phyloP scores from a whole-genome alignment of 83 land plant genomes.

The Picea abies region DNA sequence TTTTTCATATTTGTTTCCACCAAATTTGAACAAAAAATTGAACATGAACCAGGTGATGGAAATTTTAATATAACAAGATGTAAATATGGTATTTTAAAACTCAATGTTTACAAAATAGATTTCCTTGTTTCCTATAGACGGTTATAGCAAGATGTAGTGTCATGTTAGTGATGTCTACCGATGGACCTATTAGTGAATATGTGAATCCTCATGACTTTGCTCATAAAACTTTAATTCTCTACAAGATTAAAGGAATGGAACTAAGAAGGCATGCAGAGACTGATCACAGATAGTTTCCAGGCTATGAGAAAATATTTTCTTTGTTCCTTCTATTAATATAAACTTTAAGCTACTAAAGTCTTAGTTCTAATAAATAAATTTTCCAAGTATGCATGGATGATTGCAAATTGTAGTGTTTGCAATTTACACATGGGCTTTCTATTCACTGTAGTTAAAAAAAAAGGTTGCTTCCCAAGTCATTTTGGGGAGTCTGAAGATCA shows the following conservation, averaged over 20 bases:
- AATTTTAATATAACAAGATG: too few relatives aligned
- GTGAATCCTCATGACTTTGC: slow-evolving; percentile 91
- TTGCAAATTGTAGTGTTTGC: slow-evolving; percentile 72
- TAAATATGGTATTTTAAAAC: not conserved
- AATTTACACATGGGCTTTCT: slow-evolving; percentile 88
- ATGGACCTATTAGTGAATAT: slow-evolving; percentile 94
- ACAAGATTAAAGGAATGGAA: slow-evolving; percentile 68
- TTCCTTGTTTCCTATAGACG: not conserved
- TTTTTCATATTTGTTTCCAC: too few relatives aligned
- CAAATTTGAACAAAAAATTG: too few relatives aligned
- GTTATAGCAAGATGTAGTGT: slow-evolving; percentile 84
- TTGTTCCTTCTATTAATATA: not conserved
- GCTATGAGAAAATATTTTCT: slow-evolving; percentile 39
- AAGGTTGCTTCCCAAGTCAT: slow-evolving; percentile 67
- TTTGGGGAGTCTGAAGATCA: slow-evolving; percentile 88
- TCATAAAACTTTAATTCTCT: slow-evolving; percentile 81
- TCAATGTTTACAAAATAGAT: not conserved
- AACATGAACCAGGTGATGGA: too few relatives aligned
- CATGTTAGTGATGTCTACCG: slow-evolving; percentile 95
- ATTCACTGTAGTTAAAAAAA: slow-evolving; percentile 66
- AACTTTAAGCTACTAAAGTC: not conserved
- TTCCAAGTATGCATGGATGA: slow-evolving; percentile 91
- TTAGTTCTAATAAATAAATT: not conserved
- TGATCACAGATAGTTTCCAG: slow-evolving; percentile 98
- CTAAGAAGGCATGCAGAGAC: slow-evolving; percentile 53